Base-by-base conservation (phyloP, 2,329 filamentous ascomycete species). In the Venturia aucupariae region DNA sequence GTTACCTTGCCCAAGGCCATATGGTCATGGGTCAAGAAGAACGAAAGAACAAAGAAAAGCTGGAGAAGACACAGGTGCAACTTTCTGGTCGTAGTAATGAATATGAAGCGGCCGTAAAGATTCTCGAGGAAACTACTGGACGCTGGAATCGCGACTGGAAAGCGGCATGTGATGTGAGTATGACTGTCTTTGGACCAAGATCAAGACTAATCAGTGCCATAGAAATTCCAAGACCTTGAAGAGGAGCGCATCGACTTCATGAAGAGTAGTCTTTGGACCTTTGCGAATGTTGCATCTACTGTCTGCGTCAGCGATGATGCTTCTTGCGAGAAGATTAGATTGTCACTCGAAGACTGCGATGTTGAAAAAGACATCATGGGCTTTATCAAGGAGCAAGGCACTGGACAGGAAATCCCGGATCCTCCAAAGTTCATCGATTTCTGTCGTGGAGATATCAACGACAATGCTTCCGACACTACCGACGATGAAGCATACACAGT, bases 11-110 rank as follows among this genome's bases (percentile, higher is more conserved):
- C 4, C 94, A 99, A 76, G 94, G 94, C 11, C 95, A 99, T 75
- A 99, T 99, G 94, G 94, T 99, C 65, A 99, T 99, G 94, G 94
- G 94, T 17, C 94, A 99, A 71, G 94, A 99, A 75, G 94, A 99
- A 79, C 86, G 94, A 35, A 97, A 96, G 78, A 99, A 99, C 77
- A 99, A 99, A 78, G 92, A 93, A 27, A 97, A 96, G 77, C 84
- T 99, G 54, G 94, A 99, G 76, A 99, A 99, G 83, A 97, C 94
- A 1, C 94, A 99, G 75, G 94, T 97, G 70, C 95, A 92, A 71
- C 84, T 99, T 66, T 92, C 92, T 0, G 87, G 87, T 8, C 92
- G 92, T 66, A 97, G 95, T 76, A 87, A 86, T 55, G 94, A 97
- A 71, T 99, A 99, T 73, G 93, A 99, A 75, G 85, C 86, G 62